Conservation (phyloP, 2,329 filamentous ascomycete species). For the Xylariaceae sp. region DNA sequence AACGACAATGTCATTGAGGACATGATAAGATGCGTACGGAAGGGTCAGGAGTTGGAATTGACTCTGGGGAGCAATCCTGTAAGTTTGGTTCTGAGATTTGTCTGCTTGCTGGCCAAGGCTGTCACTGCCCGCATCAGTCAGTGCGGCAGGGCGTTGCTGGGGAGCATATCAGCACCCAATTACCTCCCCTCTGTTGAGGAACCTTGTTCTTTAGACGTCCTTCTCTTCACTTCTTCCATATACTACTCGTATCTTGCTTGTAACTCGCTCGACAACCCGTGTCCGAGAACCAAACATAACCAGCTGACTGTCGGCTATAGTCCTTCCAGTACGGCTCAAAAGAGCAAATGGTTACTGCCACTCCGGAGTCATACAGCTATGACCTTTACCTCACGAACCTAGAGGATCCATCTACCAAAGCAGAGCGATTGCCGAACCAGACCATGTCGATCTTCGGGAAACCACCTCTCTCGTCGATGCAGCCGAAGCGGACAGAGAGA, state of each 20-base stretch:
- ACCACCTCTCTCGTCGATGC: conserved; percentile 16
- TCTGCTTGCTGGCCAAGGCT: too few species aligned
- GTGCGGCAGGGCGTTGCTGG: too few species aligned
- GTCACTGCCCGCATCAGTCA: too few species aligned
- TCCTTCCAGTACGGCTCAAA: conserved; percentile 46
- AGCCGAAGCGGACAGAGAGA: conserved; percentile 17
- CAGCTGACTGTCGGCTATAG: too few species aligned
- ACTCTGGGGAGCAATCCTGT: conserved; percentile 52
- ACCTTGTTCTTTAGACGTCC: too few species aligned
- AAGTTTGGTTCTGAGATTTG: conserved; percentile 30
- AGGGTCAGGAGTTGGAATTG: conserved; percentile 49
- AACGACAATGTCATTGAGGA: conserved; percentile 51
- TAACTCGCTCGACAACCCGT: too few species aligned
- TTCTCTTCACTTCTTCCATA: too few species aligned
- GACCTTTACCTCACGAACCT: conserved; percentile 50
- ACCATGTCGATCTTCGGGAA: conserved; percentile 44
- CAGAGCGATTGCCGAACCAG: conserved; percentile 40
- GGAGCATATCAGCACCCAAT: too few species aligned
- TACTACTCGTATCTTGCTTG: too few species aligned
- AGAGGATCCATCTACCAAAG: conserved; percentile 37
- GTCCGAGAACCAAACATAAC: too few species aligned
- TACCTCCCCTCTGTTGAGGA: too few species aligned
- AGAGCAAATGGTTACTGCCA: conserved; percentile 38
- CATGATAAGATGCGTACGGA: conserved; percentile 53
- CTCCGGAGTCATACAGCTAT: conserved; percentile 39